phyloP scores from a whole-genome alignment of 371 early-diverging fungal species.

The Cokeromyces recurvatus region DNA sequence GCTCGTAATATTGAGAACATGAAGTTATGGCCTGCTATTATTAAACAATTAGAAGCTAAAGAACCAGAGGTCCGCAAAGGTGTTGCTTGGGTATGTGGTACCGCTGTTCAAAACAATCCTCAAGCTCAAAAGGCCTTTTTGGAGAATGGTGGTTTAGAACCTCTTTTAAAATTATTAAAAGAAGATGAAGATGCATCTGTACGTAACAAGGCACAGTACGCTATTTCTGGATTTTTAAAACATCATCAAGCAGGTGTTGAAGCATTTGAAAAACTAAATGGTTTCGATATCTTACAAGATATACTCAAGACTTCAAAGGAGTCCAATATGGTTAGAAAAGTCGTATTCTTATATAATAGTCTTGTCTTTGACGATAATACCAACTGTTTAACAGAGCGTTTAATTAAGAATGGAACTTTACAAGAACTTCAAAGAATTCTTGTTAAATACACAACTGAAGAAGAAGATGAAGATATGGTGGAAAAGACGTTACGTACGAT shows the following conservation, averaged over 20 bases:
- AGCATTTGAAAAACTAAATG: slow-evolving; percentile 52
- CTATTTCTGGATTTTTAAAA: slow-evolving; percentile 73
- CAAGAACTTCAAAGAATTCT: slow-evolving; percentile 34
- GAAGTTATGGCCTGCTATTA: slow-evolving; percentile 80
- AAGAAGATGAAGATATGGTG: slow-evolving; percentile 62
- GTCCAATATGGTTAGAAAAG: slow-evolving; percentile 47
- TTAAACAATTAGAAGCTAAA: slow-evolving; percentile 50
- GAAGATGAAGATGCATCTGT: slow-evolving; percentile 56
- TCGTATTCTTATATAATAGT: slow-evolving; percentile 59
- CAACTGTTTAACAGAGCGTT: slow-evolving; percentile 11
- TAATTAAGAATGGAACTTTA: slow-evolving; percentile 33
- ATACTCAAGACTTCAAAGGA: slow-evolving; percentile 45
- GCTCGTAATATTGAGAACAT: slow-evolving; percentile 88
- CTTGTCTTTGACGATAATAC: slow-evolving; percentile 50
- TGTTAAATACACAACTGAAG: slow-evolving; percentile 35
- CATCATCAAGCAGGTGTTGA: slow-evolving; percentile 59
- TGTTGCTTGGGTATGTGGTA: slow-evolving; percentile 89
- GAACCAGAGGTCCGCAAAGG: slow-evolving; percentile 65
- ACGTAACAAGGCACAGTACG: slow-evolving; percentile 73
- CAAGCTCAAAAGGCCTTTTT: slow-evolving; percentile 77
- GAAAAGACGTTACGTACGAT: slow-evolving; percentile 55
- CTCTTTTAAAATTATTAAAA: slow-evolving; percentile 50
- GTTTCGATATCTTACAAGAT: slow-evolving; percentile 43
- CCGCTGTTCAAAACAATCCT: slow-evolving; percentile 92
- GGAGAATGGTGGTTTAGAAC: slow-evolving; percentile 52